phyloP scores from a whole-genome alignment of 2,329 filamentous ascomycete genomes.

The Rhynchosporium graminicola region DNA sequence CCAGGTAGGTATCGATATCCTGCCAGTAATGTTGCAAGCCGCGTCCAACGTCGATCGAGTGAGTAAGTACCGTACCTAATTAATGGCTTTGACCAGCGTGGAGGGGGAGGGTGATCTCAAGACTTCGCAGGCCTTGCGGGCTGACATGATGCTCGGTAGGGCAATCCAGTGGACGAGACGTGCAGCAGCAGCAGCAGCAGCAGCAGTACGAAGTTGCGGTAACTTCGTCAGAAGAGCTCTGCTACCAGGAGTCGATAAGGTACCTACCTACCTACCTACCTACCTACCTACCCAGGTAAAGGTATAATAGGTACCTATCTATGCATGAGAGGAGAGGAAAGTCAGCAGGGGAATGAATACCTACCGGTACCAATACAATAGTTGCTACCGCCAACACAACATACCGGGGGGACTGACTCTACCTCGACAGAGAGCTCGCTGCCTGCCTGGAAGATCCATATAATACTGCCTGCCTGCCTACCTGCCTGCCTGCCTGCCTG shows the following conservation, averaged over 20 bases:
- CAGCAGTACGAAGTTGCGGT: conserved; percentile 6
- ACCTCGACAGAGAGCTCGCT: no score
- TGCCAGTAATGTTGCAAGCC: neutral
- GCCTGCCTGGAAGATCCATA: neutral
- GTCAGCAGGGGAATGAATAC: neutral
- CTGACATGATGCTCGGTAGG: conserved; percentile 10
- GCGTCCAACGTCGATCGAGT: neutral
- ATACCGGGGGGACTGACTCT: no score
- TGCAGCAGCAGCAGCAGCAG: conserved; percentile 3
- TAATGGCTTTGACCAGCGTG: neutral
- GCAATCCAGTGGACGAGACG: neutral
- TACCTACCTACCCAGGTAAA: no score
- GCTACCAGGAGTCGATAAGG: no score
- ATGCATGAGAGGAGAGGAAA: neutral
- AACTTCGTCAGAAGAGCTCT: neutral
- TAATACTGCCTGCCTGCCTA: neutral
- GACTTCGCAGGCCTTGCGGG: neutral
- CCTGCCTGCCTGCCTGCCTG: neutral
- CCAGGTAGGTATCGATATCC: no score
- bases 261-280: no score
- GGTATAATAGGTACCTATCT: no score
- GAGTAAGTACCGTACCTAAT: no score
- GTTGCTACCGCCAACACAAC: no score
- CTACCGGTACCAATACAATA: neutral
- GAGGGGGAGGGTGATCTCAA: neutral